These are phyloP conservation scores for Cladophialophora bantiana DNA, from an alignment of 2,329 filamentous ascomycete genomes.

Conservation along the genomic window DNA sequence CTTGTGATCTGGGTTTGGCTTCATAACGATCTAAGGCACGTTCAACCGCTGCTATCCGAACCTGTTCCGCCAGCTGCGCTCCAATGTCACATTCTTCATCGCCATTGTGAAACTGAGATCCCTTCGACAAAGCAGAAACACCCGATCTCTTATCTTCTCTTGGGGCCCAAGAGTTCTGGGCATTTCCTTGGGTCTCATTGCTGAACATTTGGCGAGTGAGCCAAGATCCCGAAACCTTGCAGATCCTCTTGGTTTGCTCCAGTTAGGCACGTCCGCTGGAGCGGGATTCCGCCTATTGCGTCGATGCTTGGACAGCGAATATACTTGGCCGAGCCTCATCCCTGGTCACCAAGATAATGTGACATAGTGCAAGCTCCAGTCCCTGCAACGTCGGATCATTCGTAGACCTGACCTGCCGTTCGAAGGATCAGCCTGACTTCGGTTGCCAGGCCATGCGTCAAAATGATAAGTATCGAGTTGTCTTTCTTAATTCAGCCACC, in stretches of 20 bases:
- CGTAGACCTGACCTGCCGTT: not conserved
- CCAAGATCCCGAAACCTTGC: not conserved
- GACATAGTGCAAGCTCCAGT: conserved; percentile 18
- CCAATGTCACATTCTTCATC: not conserved
- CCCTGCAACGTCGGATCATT: conserved; percentile 7
- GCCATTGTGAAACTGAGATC: not conserved
- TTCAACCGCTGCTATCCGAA: not conserved
- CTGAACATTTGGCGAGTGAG: not conserved
- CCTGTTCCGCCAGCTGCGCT: not conserved
- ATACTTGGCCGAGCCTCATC: conserved; percentile 24
- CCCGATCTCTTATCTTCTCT: conserved; percentile 5
- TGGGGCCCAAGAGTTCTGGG: conserved; percentile 8
- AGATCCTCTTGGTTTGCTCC: conserved; percentile 10
- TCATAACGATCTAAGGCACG: not conserved
- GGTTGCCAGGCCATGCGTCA: not conserved
- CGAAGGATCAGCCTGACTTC: not conserved
- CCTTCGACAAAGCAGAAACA: not conserved
- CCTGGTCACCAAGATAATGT: conserved; percentile 15
- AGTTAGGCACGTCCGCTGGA: conserved; percentile 2
- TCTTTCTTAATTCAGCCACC: not conserved
- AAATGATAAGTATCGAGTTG: conserved; percentile 13
- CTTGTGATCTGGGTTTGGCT: not conserved
- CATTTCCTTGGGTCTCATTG: conserved; percentile 19
- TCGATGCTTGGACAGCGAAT: not conserved
- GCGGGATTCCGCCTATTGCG: conserved; percentile 1